Evolutionary conservation across 345 rosid species (phyloP), one percentile per base, ranked within the genome.

Genomic region (Combretum micranthum): DNA sequence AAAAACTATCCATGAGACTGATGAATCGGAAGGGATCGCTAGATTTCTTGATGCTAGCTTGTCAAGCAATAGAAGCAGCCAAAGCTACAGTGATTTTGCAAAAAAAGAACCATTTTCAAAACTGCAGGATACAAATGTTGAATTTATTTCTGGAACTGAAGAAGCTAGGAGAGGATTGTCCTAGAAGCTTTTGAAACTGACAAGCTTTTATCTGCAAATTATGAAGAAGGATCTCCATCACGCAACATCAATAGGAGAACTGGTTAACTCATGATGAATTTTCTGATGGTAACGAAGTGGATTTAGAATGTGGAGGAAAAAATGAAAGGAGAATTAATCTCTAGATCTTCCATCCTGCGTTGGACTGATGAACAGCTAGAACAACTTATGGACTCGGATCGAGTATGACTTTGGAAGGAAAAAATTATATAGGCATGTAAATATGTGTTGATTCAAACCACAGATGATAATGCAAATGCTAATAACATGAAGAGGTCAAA

Each of bases 281-380:
- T 42, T 18, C 49, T 4, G 23, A 57, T 19, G 19, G 52, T 15
- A 50, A 47, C 69, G 49, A 46, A 55, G 42, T n/a, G 19, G 18
- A 44, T 47, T 15, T 21, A 23, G 7, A 20, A 21, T 15, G 61
- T 44, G 55, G 51, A 15, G 12, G 52, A 61, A 48, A 37, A 62
- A 56, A 66, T 57, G 49, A 49, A 44, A 20, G 71, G 61, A 55
- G 49, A 54, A 25, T 44, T 57, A 15, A 37, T 39, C 44, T 65
- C 80, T 3, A 67, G 55, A 53, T 63, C 68, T 63, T 57, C 74
- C 45, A 71, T 75, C 43, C 88, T 84, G 14, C 77, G 76, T 57
- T 90, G 97, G 95, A 90, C 97, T 0, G 93, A 90, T 53, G 95
- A 90, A 63, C 97, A 90, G 61, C 73, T 90, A 50, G 88, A 87